Evolutionary conservation across 1,284 basidiomycete species (phyloP).

Genomic region (Boletus sp.): DNA sequence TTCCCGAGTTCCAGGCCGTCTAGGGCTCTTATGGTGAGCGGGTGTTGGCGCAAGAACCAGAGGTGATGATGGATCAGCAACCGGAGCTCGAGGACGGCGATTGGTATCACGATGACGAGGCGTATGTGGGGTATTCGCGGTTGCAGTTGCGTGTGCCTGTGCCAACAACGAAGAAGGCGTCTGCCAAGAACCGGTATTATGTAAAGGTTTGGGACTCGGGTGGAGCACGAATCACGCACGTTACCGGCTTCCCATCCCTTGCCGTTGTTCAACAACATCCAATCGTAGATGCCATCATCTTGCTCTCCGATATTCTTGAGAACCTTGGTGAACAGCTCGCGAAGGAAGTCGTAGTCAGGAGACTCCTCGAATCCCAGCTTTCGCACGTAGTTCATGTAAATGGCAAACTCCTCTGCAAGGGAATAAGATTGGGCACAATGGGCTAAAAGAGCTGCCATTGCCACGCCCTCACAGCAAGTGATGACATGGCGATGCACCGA

Average conservation of each 20-base stretch:
- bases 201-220: slow-evolving; percentile 7
- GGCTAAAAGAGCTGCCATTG: neutral
- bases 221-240: slow-evolving; percentile 40
- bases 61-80: slow-evolving; percentile 48
- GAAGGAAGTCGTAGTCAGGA: slow-evolving; percentile 96
- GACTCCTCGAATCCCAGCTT: slow-evolving; percentile 94
- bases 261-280: slow-evolving; percentile 91
- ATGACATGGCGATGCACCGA: neutral
- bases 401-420: slow-evolving; percentile 85
- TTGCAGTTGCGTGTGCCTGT: slow-evolving; percentile 51
- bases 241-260: slow-evolving; percentile 85
- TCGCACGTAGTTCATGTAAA: slow-evolving; percentile 97
- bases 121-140: slow-evolving; percentile 47
- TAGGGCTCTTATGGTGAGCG: slow-evolving; percentile 55
- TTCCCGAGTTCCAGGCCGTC: slow-evolving; percentile 45
- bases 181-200: slow-evolving; percentile 27
- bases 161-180: slow-evolving; percentile 44
- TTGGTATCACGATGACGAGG: slow-evolving; percentile 54
- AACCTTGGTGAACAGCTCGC: slow-evolving; percentile 91
- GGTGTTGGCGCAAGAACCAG: slow-evolving; percentile 61
- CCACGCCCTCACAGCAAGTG: neutral
- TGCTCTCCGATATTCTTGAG: slow-evolving; percentile 85
- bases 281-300: slow-evolving; percentile 94
- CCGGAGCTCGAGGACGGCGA: slow-evolving; percentile 43
- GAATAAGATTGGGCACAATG: slow-evolving; percentile 7